phyloP scores from a whole-genome alignment of 2,329 filamentous ascomycete genomes.

The Pyrenophora tritici-repentis region DNA sequence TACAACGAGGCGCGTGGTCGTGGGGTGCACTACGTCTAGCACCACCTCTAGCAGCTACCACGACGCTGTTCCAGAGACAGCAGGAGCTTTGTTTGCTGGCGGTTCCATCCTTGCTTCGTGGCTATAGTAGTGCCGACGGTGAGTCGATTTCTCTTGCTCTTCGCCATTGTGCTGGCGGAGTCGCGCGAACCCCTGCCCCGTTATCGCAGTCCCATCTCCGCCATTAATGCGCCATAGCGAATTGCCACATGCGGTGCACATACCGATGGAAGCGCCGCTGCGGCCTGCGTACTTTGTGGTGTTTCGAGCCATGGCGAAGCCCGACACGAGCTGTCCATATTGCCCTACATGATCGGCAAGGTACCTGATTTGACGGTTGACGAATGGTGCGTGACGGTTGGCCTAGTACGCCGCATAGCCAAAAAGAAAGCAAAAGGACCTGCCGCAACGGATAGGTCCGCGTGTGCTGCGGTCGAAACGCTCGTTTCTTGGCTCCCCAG shows the following conservation, averaged over 20 bases:
- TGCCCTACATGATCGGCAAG: constrained; percentile 1
- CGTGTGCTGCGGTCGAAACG: constrained; percentile 3
- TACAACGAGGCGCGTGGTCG: not conserved
- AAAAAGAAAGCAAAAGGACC: constrained; percentile 11
- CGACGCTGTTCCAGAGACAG: constrained; percentile 12
- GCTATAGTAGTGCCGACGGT: constrained; percentile 1
- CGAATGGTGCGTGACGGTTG: constrained; percentile 1
- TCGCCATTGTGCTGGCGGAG: not conserved
- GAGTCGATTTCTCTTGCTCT: not conserved
- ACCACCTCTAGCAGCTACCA: not conserved
- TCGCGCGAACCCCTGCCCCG: too few species aligned
- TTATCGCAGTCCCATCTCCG: too few species aligned
- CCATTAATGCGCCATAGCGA: not conserved
- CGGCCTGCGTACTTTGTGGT: not conserved
- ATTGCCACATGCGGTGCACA: constrained; percentile 10
- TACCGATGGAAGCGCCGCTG: constrained; percentile 10
- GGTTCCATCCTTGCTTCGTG: not conserved
- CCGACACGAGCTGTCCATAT: constrained; percentile 7
- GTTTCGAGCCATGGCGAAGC: constrained; percentile 6
- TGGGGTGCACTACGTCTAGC: not conserved
- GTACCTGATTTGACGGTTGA: not conserved
- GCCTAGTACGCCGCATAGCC: constrained; percentile 1
- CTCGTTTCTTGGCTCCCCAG: constrained; percentile 1
- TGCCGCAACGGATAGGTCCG: constrained; percentile 8
- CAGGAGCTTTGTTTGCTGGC: constrained; percentile 3